Conservation (phyloP, 2,329 filamentous ascomycete genomes). For the Cladophialophora chaetospira region DNA sequence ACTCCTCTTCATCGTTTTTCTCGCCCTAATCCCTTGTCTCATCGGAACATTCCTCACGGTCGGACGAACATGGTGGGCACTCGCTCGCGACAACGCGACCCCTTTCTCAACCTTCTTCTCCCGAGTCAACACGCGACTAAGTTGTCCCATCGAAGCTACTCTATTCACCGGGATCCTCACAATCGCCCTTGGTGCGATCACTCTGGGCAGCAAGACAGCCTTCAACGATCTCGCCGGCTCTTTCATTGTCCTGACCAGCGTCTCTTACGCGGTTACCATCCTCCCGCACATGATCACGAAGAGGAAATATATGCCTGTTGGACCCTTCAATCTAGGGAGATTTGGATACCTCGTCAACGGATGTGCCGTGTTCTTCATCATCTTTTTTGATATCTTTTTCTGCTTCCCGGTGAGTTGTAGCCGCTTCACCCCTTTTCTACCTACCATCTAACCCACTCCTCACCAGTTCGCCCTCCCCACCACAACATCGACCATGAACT, state of each 20-base stretch:
- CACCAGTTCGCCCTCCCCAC: constrained; percentile 47
- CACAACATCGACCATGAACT: constrained; percentile 56
- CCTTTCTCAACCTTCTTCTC: constrained; percentile 55
- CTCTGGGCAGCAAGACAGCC: constrained; percentile 42
- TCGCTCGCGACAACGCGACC: constrained; percentile 60
- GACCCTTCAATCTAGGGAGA: constrained; percentile 55
- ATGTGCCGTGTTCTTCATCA: constrained; percentile 51
- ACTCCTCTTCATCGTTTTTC: constrained; percentile 55
- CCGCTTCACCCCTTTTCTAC: no score
- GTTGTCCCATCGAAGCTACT: constrained; percentile 60
- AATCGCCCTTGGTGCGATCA: constrained; percentile 57
- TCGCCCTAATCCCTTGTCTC: constrained; percentile 55
- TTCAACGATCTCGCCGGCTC: constrained; percentile 61
- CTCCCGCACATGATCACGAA: constrained; percentile 54
- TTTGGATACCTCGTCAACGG: constrained; percentile 54
- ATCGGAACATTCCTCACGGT: constrained; percentile 62
- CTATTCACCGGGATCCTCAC: constrained; percentile 53
- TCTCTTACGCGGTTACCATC: constrained; percentile 58
- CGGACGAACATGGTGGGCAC: constrained; percentile 42
- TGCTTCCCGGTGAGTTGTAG: constrained; percentile 54
- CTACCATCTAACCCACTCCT: not conserved
- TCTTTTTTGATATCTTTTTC: constrained; percentile 59
- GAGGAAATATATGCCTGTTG: constrained; percentile 51
- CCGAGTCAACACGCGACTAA: constrained; percentile 48
- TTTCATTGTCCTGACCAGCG: constrained; percentile 59